Evolutionary conservation across 2,329 filamentous ascomycete species (phyloP).

Genomic region (Cladosporium sp.): DNA sequence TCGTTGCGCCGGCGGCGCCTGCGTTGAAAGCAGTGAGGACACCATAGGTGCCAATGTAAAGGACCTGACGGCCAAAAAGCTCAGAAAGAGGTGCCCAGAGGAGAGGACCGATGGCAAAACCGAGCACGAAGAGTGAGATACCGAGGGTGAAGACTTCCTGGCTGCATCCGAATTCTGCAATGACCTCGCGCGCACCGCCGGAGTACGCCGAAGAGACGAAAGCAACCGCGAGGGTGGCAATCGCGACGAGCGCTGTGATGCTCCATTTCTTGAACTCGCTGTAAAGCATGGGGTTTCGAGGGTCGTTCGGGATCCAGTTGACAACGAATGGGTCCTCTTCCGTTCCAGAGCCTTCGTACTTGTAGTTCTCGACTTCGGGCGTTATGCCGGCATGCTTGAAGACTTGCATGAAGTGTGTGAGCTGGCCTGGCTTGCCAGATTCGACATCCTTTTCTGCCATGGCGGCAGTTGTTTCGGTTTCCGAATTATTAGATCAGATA

Average conservation of each 20-base stretch:
- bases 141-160: slow-evolving; percentile 54
- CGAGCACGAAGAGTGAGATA: slow-evolving; percentile 58
- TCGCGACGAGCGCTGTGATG: slow-evolving; percentile 56
- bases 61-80: slow-evolving; percentile 45
- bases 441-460: slow-evolving; percentile 29
- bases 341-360: slow-evolving; percentile 48
- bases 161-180: slow-evolving; percentile 48
- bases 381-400: slow-evolving; percentile 30
- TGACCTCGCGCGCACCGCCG: slow-evolving; percentile 50
- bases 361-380: slow-evolving; percentile 27
- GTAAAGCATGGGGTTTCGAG: slow-evolving; percentile 60
- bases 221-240: slow-evolving; percentile 62
- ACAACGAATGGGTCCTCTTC: slow-evolving; percentile 60
- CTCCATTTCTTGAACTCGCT: slow-evolving; percentile 55
- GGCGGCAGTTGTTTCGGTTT: background rate
- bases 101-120: slow-evolving; percentile 50
- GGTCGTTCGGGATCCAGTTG: slow-evolving; percentile 60
- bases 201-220: slow-evolving; percentile 65
- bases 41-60: slow-evolving; percentile 33
- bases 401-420: slow-evolving; percentile 29
- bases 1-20: slow-evolving; percentile 38
- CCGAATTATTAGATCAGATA: background rate
- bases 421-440: slow-evolving; percentile 20
- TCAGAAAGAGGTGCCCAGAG: slow-evolving; percentile 57
- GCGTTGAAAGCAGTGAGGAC: slow-evolving; percentile 37